A percentile compares a stretch with the other conserved stretches of the same genome.
Conservation (phyloP, 371 early-diverging fungal genomes). For the Umbelopsis sp. region DNA sequence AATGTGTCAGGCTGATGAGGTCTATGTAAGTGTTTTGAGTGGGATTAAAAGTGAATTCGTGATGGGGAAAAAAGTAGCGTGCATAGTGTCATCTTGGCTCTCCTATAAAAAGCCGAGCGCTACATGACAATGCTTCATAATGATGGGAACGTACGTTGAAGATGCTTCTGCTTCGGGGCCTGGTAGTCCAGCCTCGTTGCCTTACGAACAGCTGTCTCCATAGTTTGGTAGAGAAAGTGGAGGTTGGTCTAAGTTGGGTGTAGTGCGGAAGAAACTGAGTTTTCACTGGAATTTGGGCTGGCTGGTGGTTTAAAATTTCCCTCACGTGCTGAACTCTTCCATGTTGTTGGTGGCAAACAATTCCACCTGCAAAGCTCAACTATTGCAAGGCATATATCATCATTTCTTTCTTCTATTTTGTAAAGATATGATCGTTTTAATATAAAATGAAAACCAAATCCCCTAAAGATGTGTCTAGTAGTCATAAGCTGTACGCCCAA, state of each 20-base stretch:
- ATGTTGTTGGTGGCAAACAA: too few species aligned
- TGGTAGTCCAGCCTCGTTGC: constrained; percentile 77
- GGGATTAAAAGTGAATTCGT: constrained; percentile 29
- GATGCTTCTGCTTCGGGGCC: constrained; percentile 86
- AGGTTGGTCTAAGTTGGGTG: not conserved
- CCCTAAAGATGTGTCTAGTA: too few species aligned
- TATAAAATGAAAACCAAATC: too few species aligned
- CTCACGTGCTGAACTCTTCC: not conserved
- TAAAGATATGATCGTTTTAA: too few species aligned
- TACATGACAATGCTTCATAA: not conserved
- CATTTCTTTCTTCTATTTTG: too few species aligned
- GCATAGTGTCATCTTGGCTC: not conserved
- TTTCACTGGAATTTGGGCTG: not conserved
- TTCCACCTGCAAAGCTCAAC: too few species aligned
- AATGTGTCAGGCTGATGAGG: constrained; percentile 53
- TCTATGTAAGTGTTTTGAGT: constrained; percentile 40
- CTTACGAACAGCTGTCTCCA: constrained; percentile 81
- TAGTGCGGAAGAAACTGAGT: not conserved
- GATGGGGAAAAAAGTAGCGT: not conserved
- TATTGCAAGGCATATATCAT: too few species aligned
- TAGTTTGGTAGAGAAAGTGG: constrained; percentile 27
- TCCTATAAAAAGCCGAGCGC: too few species aligned
- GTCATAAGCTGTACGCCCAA: too few species aligned
- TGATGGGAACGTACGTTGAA: constrained; percentile 63
- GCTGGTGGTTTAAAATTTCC: not conserved